These are phyloP conservation scores for Musa acuminata DNA, from an alignment of 176 grass and related monocot species.

Conservation along the genomic window DNA sequence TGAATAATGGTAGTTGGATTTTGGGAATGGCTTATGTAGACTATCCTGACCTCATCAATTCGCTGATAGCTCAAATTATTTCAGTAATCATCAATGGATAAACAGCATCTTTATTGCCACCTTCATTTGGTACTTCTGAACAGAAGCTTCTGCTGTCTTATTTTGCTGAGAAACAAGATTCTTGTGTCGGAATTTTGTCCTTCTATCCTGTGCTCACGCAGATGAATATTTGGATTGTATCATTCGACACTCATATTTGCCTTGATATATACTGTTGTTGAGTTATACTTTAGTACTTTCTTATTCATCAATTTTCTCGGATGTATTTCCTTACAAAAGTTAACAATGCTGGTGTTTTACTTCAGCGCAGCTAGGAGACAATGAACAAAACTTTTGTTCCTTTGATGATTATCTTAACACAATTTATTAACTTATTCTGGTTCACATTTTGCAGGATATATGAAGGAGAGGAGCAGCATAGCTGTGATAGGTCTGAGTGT, in stretches of 20 bases:
- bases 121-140: no score
- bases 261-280: background rate
- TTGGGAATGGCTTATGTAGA: background rate
- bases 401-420: background rate
- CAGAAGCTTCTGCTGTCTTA: no score
- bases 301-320: background rate
- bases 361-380: background rate
- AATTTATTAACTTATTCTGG: slow-evolving; percentile 22
- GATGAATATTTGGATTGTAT: background rate
- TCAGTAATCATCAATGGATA: background rate
- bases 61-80: background rate
- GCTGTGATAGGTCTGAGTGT: slow-evolving; percentile 87
- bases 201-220: no score
- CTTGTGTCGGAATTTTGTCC: no score
- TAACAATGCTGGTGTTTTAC: background rate
- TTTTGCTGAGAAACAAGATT: no score
- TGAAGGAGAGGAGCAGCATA: slow-evolving; percentile 96
- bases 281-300: background rate
- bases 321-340: background rate
- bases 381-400: background rate
- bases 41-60: background rate
- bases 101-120: no score
- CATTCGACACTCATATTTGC: background rate
- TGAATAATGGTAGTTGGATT: background rate
- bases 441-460: slow-evolving; percentile 55